Percentiles rank a stretch among this genome's conserved stretches.
Conservation (phyloP, 2,329 filamentous ascomycete genomes). For the Calonectria pseudoreteaudii region DNA sequence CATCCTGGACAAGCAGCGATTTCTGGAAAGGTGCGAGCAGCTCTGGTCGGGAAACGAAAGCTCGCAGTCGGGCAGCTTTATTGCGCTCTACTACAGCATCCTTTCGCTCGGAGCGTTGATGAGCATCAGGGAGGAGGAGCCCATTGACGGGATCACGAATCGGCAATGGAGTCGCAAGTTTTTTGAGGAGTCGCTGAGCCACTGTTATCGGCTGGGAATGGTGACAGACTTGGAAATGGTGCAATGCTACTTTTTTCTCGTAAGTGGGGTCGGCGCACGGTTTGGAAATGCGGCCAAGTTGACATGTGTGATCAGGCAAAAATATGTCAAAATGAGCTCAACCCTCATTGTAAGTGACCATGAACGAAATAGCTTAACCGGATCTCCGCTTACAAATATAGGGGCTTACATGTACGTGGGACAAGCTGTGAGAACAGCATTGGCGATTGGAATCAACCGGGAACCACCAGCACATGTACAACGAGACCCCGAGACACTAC, state of each 20-base stretch:
- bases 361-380: background rate
- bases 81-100: conserved; percentile 60
- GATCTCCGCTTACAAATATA: background rate
- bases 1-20: conserved; percentile 58
- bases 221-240: conserved; percentile 60
- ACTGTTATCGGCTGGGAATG: conserved; percentile 54
- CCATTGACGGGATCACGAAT: conserved; percentile 55
- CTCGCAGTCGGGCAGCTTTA: conserved; percentile 49
- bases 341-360: conserved; percentile 54
- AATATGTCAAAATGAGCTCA: conserved; percentile 62
- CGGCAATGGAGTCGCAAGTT: conserved; percentile 60
- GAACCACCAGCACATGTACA: conserved; percentile 46
- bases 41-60: conserved; percentile 18
- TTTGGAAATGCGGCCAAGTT: background rate
- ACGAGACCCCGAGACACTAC: conserved; percentile 46
- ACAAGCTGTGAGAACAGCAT: conserved; percentile 58
- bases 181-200: conserved; percentile 55
- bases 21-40: conserved; percentile 54
- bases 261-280: conserved; percentile 24
- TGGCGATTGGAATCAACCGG: conserved; percentile 61
- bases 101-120: conserved; percentile 60
- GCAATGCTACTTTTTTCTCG: conserved; percentile 60
- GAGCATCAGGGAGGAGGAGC: conserved; percentile 56
- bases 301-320: conserved; percentile 49
- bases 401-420: conserved; percentile 62